Evolutionary conservation across 257 asterid genomes (phyloP).

Genomic region (Parsonsia alboflavescens): DNA sequence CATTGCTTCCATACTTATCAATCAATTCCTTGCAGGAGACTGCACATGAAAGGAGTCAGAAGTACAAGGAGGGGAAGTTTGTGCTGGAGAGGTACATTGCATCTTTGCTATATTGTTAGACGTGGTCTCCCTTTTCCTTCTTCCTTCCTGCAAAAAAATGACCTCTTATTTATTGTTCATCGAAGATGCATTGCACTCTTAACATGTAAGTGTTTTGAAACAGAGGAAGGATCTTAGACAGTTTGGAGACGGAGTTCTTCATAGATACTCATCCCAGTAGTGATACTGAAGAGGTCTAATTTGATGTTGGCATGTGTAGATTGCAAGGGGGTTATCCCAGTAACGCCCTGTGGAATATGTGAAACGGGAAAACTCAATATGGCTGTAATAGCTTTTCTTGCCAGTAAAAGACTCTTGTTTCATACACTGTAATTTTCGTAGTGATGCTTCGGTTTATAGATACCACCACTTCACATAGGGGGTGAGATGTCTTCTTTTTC

Average conservation of each 20-base stretch:
- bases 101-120: background rate
- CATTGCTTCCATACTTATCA: background rate
- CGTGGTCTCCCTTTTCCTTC: background rate
- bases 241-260: conserved; percentile 58
- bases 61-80: conserved; percentile 74
- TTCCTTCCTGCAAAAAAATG: background rate
- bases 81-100: conserved; percentile 59
- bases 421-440: background rate
- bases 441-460: background rate
- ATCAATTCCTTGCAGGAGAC: conserved; percentile 39
- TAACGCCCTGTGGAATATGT: background rate
- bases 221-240: conserved; percentile 61
- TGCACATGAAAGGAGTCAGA: conserved; percentile 65
- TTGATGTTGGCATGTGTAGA: background rate
- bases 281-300: conserved; percentile 42
- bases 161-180: background rate
- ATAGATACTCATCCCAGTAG: conserved; percentile 46
- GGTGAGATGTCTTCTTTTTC: background rate
- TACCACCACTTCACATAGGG: background rate
- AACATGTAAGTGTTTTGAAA: conserved; percentile 5
- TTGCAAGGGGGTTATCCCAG: background rate
- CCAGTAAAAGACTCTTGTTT: background rate
- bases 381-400: background rate
- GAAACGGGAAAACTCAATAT: background rate
- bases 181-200: background rate